Evolutionary conservation across 202 grass and related monocot genomes (phyloP), one percentile per base, ranked within the genome.

Genomic region (Eragrostis tef): DNA sequence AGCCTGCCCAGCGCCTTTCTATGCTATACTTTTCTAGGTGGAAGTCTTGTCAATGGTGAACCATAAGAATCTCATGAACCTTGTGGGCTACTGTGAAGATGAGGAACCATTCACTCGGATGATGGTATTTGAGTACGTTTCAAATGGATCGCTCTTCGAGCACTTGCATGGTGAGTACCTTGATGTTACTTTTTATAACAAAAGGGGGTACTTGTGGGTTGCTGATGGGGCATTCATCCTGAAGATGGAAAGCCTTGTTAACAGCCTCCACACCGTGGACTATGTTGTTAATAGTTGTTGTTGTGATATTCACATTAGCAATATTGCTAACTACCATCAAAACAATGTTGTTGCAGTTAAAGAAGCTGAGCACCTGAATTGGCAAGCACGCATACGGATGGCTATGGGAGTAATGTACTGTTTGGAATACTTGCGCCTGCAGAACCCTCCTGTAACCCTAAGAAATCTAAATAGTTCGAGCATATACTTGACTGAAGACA

Each of bases 31-130:
- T 6, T 82, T 87, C 16, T 84, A 94, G 95, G 67, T 94, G 70
- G 87, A 69, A 49, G 41, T 78, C 6, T 83, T 94, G 44, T 88
- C 88, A n/a, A 87, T 84, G 73, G 57, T 88, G 64, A 91, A 86
- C 77, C 92, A 98, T 77, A 98, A 94, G 64, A 98, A 98, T 88
- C 90, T 98, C 47, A 71, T 98, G 88, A 94, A 91, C 54, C 84
- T 98, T 58, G 66, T 98, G 49, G 94, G 94, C 20, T 93, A 88
- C 80, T 98, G 90, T 84, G 85, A 94, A 89, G 90, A 94, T 5
- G 95, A 98, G 83, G 85, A 93, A 75, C 90, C 88, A 46, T 94
- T 94, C 64, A 79, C 74, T 31, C 89, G 95, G 80, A 93, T 98
- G 81, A 87, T 98, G 88, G 92, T 98, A 71, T 98, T 94, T 54